phyloP scores from a whole-genome alignment of 1,284 basidiomycete genomes.

The Trametes versicolor region DNA sequence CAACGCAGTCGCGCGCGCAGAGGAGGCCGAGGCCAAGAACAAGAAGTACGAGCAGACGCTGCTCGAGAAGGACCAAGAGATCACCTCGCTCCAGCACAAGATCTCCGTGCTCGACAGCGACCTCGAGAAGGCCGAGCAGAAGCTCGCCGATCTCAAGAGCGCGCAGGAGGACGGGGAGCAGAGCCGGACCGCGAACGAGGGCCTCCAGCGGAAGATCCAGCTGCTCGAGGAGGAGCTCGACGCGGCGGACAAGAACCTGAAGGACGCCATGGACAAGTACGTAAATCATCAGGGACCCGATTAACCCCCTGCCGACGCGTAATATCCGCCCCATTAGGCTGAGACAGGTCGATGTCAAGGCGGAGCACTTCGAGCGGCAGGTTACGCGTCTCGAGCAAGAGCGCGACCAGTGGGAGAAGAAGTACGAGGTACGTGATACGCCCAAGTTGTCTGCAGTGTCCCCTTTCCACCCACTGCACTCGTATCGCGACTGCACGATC shows the following conservation, averaged over 20 bases:
- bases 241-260: constrained; percentile 94
- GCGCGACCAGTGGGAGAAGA: constrained; percentile 94
- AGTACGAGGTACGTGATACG: constrained; percentile 80
- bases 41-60: constrained; percentile 86
- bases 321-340: constrained; percentile 63
- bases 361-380: constrained; percentile 98
- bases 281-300: constrained; percentile 45
- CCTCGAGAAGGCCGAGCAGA: constrained; percentile 82
- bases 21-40: constrained; percentile 86
- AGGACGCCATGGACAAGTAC: constrained; percentile 97
- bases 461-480: background rate
- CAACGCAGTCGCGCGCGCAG: constrained; percentile 79
- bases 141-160: constrained; percentile 77
- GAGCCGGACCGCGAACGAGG: constrained; percentile 82
- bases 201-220: constrained; percentile 86
- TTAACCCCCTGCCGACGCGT: constrained; percentile 25
- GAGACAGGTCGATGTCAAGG: constrained; percentile 98
- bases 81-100: constrained; percentile 85
- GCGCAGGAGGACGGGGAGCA: constrained; percentile 78
- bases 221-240: constrained; percentile 97
- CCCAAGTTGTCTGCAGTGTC: constrained; percentile 9
- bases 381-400: constrained; percentile 91
- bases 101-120: constrained; percentile 77
- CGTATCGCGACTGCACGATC: background rate
- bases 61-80: constrained; percentile 90